These are phyloP conservation scores for Lithocarpus polystachyus DNA, from an alignment of 306 rosid genomes.

Conservation along the genomic window DNA sequence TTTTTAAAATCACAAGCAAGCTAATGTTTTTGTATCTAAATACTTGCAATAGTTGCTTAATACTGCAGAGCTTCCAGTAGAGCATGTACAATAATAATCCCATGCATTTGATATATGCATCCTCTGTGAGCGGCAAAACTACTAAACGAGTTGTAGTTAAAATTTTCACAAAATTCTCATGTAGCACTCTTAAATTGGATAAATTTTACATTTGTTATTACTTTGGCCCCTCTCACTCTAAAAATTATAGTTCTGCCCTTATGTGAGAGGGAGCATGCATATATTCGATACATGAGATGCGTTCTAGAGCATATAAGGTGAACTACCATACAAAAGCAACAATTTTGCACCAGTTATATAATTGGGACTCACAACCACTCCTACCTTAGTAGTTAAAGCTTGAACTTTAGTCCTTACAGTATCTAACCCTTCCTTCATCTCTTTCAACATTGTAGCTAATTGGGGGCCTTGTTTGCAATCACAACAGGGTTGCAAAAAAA, in stretches of 20 bases:
- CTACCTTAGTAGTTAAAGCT: slow-evolving; percentile 66
- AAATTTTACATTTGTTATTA: no score
- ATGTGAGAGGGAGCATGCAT: no score
- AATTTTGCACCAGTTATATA: not conserved
- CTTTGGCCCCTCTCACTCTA: no score
- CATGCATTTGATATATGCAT: no score
- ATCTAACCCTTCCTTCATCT: slow-evolving; percentile 84
- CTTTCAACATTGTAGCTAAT: slow-evolving; percentile 59
- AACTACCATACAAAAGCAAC: not conserved
- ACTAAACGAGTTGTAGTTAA: no score
- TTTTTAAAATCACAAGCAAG: no score
- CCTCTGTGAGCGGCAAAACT: no score
- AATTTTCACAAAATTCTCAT: no score
- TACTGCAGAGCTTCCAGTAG: not conserved
- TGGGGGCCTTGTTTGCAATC: slow-evolving; percentile 53
- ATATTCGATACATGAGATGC: no score
- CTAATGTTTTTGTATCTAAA: not conserved
- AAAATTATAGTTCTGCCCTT: no score
- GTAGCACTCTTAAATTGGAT: no score
- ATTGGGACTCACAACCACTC: not conserved
- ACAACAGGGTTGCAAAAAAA: not conserved
- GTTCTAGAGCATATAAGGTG: not conserved
- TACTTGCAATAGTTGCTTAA: not conserved
- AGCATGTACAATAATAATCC: no score
- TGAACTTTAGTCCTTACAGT: slow-evolving; percentile 54